Base-by-base conservation (phyloP, 768 basidiomycete species). In the Tubosaeta sp. region DNA sequence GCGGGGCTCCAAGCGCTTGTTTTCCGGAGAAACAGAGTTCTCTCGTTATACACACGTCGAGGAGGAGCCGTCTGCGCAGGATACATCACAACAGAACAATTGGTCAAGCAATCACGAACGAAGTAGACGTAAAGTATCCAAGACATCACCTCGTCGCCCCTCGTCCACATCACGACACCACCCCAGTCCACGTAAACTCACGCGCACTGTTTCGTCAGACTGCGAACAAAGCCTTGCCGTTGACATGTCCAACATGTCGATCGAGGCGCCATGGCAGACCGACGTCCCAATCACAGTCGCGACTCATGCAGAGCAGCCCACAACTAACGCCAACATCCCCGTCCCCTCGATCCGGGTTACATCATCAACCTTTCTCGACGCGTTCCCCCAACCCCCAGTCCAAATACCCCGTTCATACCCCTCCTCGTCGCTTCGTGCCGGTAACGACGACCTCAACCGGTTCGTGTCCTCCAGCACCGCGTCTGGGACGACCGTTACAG, bases 401-500 rank as follows among this genome's bases (percentile, higher is more conserved):
- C 63, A 51, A 48, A 55, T 57, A 12, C 52, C 61, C 6, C 66
- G 58, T 18, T 63, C 76, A 11, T 75, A 81, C 62, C 78, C 82
- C 24, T 70, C 80, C 8, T 74, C 74, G 18, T 79, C 82, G 30
- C 54, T 81, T 22, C 81, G 77, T 24, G 65, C 75, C 29, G 71
- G 75, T 3, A 71, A 80, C 55, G 84, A 84, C 16, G 92, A 94
- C 63, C 75, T 94, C 40, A 90, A 87, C 61, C 86, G 94, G 22
- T 91, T 90, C 61, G 90, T 94, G 9, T 94, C 93, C 6, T 87
- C 90, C 13, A 90, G 91, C 60, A 94, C 93, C 9, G 77, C 82
- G 29, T 90, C 88, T 4, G 78, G 76, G 16, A 87, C 86, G 12
- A 87, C 86, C 16, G 65, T 87, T 44, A 87, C 86, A 11, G 72